Evolutionary conservation across 2,329 filamentous ascomycete species (phyloP), one percentile per base, ranked within the genome.

Genomic region (Dactylellina sp.): DNA sequence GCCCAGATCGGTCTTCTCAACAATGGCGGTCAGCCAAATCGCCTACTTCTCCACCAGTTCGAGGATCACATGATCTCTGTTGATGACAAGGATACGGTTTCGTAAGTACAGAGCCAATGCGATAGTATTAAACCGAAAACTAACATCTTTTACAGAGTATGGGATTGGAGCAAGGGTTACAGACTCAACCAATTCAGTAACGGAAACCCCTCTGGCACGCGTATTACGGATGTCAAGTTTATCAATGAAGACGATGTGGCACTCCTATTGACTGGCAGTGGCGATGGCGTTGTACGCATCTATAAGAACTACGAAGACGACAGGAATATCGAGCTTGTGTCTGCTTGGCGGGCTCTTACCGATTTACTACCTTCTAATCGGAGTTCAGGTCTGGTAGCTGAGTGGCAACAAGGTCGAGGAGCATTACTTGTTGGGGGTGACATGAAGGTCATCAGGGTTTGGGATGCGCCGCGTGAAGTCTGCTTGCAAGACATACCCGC

Each of bases 231-330:
- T 80, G 89, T 97, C 80, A 91, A 93, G 64, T 97, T 98, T 81
- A 96, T 99, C 83, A 99, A 99, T 78, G 95, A 99, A 81, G 95
- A 99, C 78, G 95, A 99, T 80, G 92, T 96, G 79, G 95, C 94
- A 1, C 88, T 98, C 76, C 83, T 99, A 65, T 92, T 99, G 87
- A 97, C 92, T 0, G 95, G 95, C 1, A 96, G 93, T 6, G 97
- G 93, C 0, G 95, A 99, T 79, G 95, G 95, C 59, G 92, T 98
- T 16, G 88, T 99, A 76, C 91, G 96, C 76, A 89, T 98, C 32
- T 99, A 96, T 83, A 89, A 93, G 76, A 91, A 95, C 80, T 99
- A 99, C 80, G 93, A 97, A 78, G 88, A 87, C 20, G 86, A 89
- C 50, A 86, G 86, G 75, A 86, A 89, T 57, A 89, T 95, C 25